Conservation (phyloP, 371 early-diverging fungal genomes). For the Apophysomyces elegans region DNA sequence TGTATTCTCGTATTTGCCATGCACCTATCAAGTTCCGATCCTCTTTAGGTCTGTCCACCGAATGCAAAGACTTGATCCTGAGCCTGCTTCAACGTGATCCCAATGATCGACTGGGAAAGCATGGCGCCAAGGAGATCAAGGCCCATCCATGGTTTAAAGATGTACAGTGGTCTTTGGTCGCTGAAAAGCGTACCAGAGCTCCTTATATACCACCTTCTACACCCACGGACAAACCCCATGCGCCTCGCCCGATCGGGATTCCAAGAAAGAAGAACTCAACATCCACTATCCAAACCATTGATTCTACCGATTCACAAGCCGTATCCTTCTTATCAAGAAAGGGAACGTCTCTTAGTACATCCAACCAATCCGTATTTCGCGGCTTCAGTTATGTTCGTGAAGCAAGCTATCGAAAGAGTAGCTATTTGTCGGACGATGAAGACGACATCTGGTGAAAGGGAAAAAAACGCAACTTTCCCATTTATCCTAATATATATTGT, state of each 20-base stretch:
- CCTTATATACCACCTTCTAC: constrained; percentile 55
- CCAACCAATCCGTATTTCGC: constrained; percentile 37
- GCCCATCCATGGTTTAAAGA: constrained; percentile 77
- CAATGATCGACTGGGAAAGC: constrained; percentile 57
- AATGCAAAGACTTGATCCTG: constrained; percentile 72
- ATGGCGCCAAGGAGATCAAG: constrained; percentile 66
- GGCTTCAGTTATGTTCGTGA: constrained; percentile 43
- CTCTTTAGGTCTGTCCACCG: constrained; percentile 44
- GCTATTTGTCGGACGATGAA: constrained; percentile 22
- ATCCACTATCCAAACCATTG: not conserved
- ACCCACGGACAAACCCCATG: constrained; percentile 9
- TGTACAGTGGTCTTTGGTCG: constrained; percentile 72
- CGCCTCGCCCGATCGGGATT: constrained; percentile 7
- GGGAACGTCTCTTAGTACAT: constrained; percentile 20
- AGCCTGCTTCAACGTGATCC: constrained; percentile 79
- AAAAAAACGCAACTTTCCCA: not conserved
- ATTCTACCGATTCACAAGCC: constrained; percentile 10
- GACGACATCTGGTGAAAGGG: constrained; percentile 4
- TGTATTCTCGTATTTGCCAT: constrained; percentile 84
- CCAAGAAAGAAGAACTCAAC: constrained; percentile 9
- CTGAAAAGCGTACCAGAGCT: constrained; percentile 62
- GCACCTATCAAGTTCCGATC: constrained; percentile 21
- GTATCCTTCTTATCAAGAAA: constrained; percentile 19
- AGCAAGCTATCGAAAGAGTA: constrained; percentile 23
- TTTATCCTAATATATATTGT: not conserved